phyloP scores from a whole-genome alignment of 148 eudicot species.

The Nyssa sinensis region DNA sequence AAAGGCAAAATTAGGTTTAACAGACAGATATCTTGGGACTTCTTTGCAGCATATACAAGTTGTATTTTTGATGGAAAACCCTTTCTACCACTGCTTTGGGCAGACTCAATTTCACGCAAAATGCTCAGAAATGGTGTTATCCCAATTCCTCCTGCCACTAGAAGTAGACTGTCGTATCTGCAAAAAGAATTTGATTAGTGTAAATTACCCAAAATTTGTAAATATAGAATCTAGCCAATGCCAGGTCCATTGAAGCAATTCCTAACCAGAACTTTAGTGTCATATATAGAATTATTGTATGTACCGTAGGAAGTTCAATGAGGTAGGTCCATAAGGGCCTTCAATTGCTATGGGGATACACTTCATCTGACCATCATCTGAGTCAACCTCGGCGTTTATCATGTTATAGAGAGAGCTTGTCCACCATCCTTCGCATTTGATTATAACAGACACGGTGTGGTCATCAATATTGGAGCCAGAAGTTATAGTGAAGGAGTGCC shows the following conservation, averaged over 20 bases:
- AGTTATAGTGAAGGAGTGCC: constrained; percentile 83
- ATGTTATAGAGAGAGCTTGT: constrained; percentile 54
- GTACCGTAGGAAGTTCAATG: constrained; percentile 61
- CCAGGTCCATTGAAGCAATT: neutral
- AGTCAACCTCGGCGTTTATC: constrained; percentile 28
- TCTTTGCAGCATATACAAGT: constrained; percentile 58
- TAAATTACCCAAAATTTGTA: neutral
- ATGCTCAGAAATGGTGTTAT: constrained; percentile 85
- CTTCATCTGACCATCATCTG: constrained; percentile 24
- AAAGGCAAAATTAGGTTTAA: constrained; percentile 50
- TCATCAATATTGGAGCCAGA: constrained; percentile 63
- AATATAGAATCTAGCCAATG: neutral
- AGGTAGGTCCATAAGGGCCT: constrained; percentile 91
- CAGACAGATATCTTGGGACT: constrained; percentile 51
- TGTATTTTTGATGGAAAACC: constrained; percentile 41
- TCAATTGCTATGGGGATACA: constrained; percentile 57
- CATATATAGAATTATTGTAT: neutral
- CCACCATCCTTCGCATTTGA: constrained; percentile 83
- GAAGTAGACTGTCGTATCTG: constrained; percentile 67
- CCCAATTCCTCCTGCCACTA: constrained; percentile 90
- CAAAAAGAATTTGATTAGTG: neutral
- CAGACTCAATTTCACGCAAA: constrained; percentile 49
- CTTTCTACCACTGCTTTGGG: constrained; percentile 19
- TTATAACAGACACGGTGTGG: constrained; percentile 58
- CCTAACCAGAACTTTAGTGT: neutral